A percentile compares a stretch with the other conserved stretches of the same genome.
Evolutionary conservation across 2,329 filamentous ascomycete genomes (phyloP).

Genomic region (Ceratocystis cacaofunesta): DNA sequence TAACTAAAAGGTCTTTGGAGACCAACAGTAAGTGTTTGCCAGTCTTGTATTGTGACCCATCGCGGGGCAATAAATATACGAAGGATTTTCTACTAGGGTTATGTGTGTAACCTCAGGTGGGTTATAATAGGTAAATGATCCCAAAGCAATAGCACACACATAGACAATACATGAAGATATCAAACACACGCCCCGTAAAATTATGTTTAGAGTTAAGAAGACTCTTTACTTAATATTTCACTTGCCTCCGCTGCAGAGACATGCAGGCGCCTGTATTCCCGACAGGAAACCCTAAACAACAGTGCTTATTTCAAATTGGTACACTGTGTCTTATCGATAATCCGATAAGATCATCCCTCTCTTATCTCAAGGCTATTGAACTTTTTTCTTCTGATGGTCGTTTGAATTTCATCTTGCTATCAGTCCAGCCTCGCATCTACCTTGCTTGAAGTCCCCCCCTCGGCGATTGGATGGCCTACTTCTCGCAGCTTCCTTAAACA

Average conservation of each 20-base stretch:
- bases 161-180: no score
- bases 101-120: not conserved
- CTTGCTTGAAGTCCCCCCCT: conserved; percentile 3
- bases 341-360: not conserved
- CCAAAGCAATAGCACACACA: not conserved
- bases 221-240: no score
- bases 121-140: not conserved
- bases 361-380: conserved; percentile 14
- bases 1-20: not conserved
- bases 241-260: no score
- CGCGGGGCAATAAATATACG: not conserved
- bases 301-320: not conserved
- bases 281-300: not conserved
- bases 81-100: conserved; percentile 9
- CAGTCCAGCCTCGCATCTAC: conserved; percentile 13
- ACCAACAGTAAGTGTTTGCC: not conserved
- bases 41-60: not conserved
- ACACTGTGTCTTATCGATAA: conserved; percentile 14
- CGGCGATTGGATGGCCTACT: not conserved
- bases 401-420: not conserved
- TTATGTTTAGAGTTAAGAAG: no score
- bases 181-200: no score
- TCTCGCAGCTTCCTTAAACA: not conserved
- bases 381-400: conserved; percentile 11
- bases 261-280: not conserved